Base-by-base conservation (phyloP, 441 rosid species). In the Populus hybrid region DNA sequence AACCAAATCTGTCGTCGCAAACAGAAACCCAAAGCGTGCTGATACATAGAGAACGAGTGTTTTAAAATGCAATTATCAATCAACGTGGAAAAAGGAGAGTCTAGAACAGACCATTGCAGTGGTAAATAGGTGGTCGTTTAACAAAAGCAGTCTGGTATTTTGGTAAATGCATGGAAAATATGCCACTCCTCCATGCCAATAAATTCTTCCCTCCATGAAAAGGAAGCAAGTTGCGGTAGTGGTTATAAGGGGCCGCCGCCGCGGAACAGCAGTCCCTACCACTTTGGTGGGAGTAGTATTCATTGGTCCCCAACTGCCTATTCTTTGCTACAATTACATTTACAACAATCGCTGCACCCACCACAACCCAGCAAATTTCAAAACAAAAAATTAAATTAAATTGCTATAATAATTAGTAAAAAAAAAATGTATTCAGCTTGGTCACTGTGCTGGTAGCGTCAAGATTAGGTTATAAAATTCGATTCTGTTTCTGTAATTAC, bases 31-130 rank as follows among this genome's bases (percentile, higher is more conserved):
- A 54, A 54, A 54, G 32, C 32, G 12, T 65, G 12, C 68, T 24
- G 16, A 32, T 3, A 14, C 42, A 50, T 8, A 23, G 54, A 57
- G 3, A 42, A 16, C 57, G 69, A 73, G 69, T 35, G 40, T 63
- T 80, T 59, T 69, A 72, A 78, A 80, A 78, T 65, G 76, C 78
- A 80, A 73, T 70, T 14, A 34, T 76, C 78, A 74, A 70, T 88
- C 85, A 85, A 85, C 86, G 89, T 83, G 86, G 78, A 79, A 76
- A 85, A 59, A 30, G 79, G 85, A 89, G 94, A 88, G 86, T 90
- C 91, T 88, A 91, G 95, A 89, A 92, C 99, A 81, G 99, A 96
- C 98, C 98, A 78, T 93, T 88, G 95, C 97, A 94, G 90, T 78
- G 87, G 57, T 54, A 54, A 87, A 94, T 73, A 79, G 82, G 77